Base-by-base conservation (phyloP, 768 basidiomycete species). In the Boletus reticulatus region DNA sequence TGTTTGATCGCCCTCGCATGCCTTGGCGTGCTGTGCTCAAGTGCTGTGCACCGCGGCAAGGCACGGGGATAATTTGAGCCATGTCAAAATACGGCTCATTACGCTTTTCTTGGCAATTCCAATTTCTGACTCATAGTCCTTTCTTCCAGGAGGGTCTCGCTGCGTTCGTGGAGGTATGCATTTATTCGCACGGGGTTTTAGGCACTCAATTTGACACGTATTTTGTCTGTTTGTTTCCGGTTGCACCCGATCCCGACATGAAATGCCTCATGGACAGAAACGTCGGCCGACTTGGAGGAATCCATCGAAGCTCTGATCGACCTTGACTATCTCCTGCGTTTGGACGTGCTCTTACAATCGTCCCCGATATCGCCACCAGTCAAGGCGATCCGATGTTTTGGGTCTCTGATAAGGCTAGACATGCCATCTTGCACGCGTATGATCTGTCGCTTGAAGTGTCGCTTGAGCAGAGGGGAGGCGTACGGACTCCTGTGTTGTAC, bases 71-170 rank as follows among this genome's bases (percentile, higher is more conserved):
- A 49, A 45, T 49, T 42, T n/a, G 38, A 60, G 31, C 27, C 16
- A 44, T 48, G 58, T 52, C 53, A 27, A 36, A 44, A 44, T n/a
- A 22, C 19, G 46, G 9, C 49, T 29, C 45, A 50, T 47, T 27
- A 42, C 37, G 43, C 19, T 24, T 47, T 36, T 6, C 32, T 38
- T 38, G 39, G 41, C 36, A 39, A 32, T 34, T 39, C 24, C 39
- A 22, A 50, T 60, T 10, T 56, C 53, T 50, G 63, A 59, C 60
- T 67, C 53, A 54, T 58, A 49, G 14, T 6, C 56, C 50, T 46
- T 47, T 55, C 48, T 64, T 56, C 14, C 58, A 87, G 86, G 88
- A 89, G 74, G 89, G 89, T 4, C 68, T 91, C 37, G 73, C 75
- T 59, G 89, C 89, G 5, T 91, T 90, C 65, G 62, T 73, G 13